Evolutionary conservation across 495 filamentous ascomycete species (phyloP), one percentile per base, ranked within the genome.

Genomic region (Penicillium goetzii): DNA sequence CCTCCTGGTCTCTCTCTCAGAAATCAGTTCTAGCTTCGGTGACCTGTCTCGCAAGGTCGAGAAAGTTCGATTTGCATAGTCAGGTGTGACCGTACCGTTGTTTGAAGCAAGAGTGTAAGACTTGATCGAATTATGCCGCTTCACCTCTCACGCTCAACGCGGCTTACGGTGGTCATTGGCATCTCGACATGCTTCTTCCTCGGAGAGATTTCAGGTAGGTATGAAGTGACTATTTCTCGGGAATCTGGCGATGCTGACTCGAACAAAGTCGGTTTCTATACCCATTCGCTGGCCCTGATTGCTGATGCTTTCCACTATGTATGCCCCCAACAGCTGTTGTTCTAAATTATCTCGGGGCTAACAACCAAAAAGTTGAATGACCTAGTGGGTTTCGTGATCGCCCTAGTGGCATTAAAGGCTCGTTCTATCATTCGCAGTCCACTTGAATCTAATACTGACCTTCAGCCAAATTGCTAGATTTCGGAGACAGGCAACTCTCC

Each of bases 221-320:
- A 12, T 1, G 23, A 40, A 59, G 33, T 26, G n/a, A 53, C 33
- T 45, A 19, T 12, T 21, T 30, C 26, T 51, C 30, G n/a, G 15
- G 3, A 33, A 15, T 11, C 26, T 32, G 17, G 7, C 38, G 32
- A 36, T 47, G 45, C 71, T 70, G 57, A 75, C 33, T 38, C 12
- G 9, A 8, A 19, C n/a, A 15, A 40, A 81, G 86, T 90, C 58
- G 93, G 93, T 30, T 90, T 94, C 66, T 81, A 86, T 41, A 92
- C 93, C 36, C 86, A 89, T 66, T 97, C 92, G 25, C 84, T 97
- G 43, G 93, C 93, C 9, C 76, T 97, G 60, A 89, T 93, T 66
- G 93, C 93, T n/a, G 93, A 97, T 80, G 89, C 93, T 50, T 97
- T 97, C 71, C 93, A 97, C 72, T 97, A 97, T 88, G 89, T 92